Evolutionary conservation across 2,329 filamentous ascomycete genomes (phyloP), one percentile per base, ranked within the genome.

Genomic region (Emergomyces pasteurianus): DNA sequence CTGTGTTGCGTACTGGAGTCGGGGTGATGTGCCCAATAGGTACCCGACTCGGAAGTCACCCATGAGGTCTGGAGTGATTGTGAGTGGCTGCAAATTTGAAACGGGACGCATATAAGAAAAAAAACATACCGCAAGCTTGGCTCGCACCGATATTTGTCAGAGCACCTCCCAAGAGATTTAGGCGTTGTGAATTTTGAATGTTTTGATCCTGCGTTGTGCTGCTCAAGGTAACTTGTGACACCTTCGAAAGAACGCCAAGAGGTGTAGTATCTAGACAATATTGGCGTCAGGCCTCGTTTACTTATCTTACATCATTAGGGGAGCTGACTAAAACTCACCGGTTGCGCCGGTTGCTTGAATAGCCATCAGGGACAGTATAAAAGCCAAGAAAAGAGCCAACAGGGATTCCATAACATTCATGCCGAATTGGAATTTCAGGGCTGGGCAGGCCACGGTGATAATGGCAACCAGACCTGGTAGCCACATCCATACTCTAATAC

Each of bases 21-120:
- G 78, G 0, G 86, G 85, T 0, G 85, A 80, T 0, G 85, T 87
- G 63, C 81, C 77, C 59, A 88, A 80, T 4, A 88, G 77, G 77
- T 86, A 88, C 4, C 85, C 86, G 47, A 85, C 84, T 40, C 85
- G 80, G 79, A 88, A 87, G 67, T 89, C 86, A 60, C 78, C 78
- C 42, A 83, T 80, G 18, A 87, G 74, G 58, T 80, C 75, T 43
- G 75, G 40, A 38, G 75, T 74, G 69, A 61, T 77, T 74, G 62
- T 72, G 72, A 59, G 74, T 72, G 58, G 72, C 73, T 61, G 76
- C 73, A 28, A 72, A 74, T 21, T 77, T 66, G n/a, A 74, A 74
- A 7, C 18, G 23, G 47, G 18, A n/a, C 6, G 18, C 16, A 40
- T 26, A 36, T 8, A 38, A 34, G 18, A n/a, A 31, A 31, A 31